A percentile compares a stretch with the other conserved stretches of the same genome.
Evolutionary conservation across 2,329 filamentous ascomycete species (phyloP).

Genomic region (Dendrostoma leiphaemia): DNA sequence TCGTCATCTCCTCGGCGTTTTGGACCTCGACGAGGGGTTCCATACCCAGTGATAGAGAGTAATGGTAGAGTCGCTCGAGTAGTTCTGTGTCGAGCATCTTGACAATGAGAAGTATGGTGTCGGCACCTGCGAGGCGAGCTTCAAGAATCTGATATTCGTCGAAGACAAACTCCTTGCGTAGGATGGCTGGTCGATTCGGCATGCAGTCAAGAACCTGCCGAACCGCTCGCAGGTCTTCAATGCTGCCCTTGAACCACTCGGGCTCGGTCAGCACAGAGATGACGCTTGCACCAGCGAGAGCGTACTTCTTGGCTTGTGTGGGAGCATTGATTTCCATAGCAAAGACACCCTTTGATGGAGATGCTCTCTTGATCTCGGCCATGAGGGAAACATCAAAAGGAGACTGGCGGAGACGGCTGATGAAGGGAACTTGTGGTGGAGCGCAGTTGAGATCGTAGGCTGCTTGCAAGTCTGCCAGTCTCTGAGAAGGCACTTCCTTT

Average conservation of each 20-base stretch:
- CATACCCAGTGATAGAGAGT: slow-evolving; percentile 90
- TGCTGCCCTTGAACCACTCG: slow-evolving; percentile 98
- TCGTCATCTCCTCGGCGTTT: slow-evolving; percentile 87
- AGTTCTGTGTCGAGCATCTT: slow-evolving; percentile 87
- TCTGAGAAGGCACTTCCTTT: slow-evolving; percentile 80
- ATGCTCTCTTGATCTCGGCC: slow-evolving; percentile 96
- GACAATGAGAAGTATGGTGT: slow-evolving; percentile 92
- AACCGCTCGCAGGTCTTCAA: slow-evolving; percentile 87
- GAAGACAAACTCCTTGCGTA: slow-evolving; percentile 97
- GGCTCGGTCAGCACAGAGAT: slow-evolving; percentile 99
- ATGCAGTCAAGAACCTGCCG: slow-evolving; percentile 86
- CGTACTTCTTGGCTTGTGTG: slow-evolving; percentile 86
- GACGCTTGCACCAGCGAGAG: slow-evolving; percentile 88
- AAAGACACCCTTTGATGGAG: slow-evolving; percentile 94
- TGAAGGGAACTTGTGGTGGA: slow-evolving; percentile 79
- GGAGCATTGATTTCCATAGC: slow-evolving; percentile 84
- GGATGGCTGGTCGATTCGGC: slow-evolving; percentile 85
- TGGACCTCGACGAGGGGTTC: slow-evolving; percentile 97
- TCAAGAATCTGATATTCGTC: slow-evolving; percentile 98
- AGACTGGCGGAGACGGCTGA: slow-evolving; percentile 74
- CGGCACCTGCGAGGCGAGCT: slow-evolving; percentile 85
- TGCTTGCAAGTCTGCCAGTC: slow-evolving; percentile 79
- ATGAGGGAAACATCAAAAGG: slow-evolving; percentile 88
- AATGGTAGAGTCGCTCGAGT: slow-evolving; percentile 77
- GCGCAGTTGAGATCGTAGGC: slow-evolving; percentile 82